Base-by-base conservation (phyloP, 106 monocot genomes). In the Platanthera guangdongensis region DNA sequence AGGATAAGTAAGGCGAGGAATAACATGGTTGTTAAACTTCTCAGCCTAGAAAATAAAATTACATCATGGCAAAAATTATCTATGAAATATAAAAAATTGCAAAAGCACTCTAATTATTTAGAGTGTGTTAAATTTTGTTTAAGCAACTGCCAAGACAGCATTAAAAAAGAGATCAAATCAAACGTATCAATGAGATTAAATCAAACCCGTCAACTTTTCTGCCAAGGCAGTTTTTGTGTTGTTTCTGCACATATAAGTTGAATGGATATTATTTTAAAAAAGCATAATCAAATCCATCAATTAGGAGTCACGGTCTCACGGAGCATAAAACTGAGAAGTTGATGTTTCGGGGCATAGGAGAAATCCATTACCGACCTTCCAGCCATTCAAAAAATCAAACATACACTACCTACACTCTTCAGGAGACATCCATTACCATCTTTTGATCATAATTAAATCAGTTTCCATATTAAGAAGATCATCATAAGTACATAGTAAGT, bases 1-100 rank as follows among this genome's bases (percentile, higher is more conserved):
- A 76, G 80, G 73, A 71, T 57, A 84, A 54, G 76, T 85, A 71
- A 92, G 48, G 77, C 87, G 85, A 50, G 87, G 50, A 14, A 92
- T 68, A 81, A 87, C 92, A 46, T 67, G 39, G 70, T 85, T 85
- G 6, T 87, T 78, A 69, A 82, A 83, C 32, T 14, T 78, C 79
- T 85, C 85, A 62, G 85, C 89, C 92, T 92, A 73, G 22, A 60
- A 50, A 76, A 79, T 57, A 0, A 2, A 68, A 68, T 14, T 46
- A 68, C 46, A 62, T 19, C 21, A 62, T 25, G 25, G 25, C 25
- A 16, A 64, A 64, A 25, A 28, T 57, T 6, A 2, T 60, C 92
- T 25, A 47, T n/a, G 74, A 25, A 25, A 68, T 19, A 68, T 39
- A 9, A 49, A 5, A 53, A 51, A 48, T n/a, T 50, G 12, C 13